phyloP scores from a whole-genome alignment of 2,329 filamentous ascomycete genomes.

The Endocalyx cinctus region DNA sequence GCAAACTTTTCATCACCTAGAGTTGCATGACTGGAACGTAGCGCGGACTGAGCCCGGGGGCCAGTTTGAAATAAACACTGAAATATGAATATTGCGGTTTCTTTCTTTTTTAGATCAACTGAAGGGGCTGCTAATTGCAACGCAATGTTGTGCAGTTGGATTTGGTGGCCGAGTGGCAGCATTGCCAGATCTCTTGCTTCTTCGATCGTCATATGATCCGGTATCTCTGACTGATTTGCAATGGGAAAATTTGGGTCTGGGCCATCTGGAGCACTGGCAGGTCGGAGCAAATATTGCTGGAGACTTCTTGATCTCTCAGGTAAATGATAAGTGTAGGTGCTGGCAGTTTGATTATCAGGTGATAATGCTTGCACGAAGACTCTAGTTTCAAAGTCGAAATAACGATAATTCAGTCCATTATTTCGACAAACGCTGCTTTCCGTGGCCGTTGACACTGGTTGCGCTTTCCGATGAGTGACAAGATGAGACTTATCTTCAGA shows the following conservation, averaged over 20 bases:
- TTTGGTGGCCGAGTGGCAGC: conserved; percentile 39
- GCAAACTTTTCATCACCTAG: conserved; percentile 31
- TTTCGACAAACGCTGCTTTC: conserved; percentile 36
- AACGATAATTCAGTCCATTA: conserved; percentile 38
- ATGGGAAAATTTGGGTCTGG: conserved; percentile 46
- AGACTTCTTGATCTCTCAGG: conserved; percentile 25
- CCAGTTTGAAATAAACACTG: conserved; percentile 49
- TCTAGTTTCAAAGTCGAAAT: conserved; percentile 27
- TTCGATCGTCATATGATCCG: conserved; percentile 40
- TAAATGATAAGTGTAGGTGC: conserved; percentile 37
- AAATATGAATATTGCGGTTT: conserved; percentile 41
- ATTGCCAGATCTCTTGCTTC: conserved; percentile 51
- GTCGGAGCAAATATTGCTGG: conserved; percentile 34
- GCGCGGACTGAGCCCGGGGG: neutral
- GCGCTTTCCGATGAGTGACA: conserved; percentile 8
- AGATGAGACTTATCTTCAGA: conserved; percentile 14
- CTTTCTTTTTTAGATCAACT: conserved; percentile 46
- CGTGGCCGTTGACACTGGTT: neutral
- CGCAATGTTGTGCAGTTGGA: conserved; percentile 55
- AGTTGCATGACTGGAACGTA: conserved; percentile 31
- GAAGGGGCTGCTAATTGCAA: conserved; percentile 41
- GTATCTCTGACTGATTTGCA: conserved; percentile 43
- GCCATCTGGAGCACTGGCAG: conserved; percentile 20
- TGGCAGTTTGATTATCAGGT: conserved; percentile 15
- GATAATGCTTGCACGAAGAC: conserved; percentile 12